Percentiles rank a stretch among this genome's conserved stretches.
Conservation (phyloP, 176 grass and related monocot genomes). For the Bromus sterilis region DNA sequence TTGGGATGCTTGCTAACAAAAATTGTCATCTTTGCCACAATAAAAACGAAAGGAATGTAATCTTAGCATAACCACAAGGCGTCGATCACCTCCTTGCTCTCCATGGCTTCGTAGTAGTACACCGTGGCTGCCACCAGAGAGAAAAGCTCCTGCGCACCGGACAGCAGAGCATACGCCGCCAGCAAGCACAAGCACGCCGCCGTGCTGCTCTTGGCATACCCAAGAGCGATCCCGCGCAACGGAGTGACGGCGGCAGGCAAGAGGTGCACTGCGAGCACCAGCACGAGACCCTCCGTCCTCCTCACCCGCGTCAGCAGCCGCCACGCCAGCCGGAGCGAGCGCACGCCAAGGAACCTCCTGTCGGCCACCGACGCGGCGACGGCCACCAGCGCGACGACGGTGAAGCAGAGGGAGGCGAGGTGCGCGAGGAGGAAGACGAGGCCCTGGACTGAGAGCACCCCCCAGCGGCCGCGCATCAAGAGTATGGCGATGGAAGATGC, state of each 20-base stretch:
- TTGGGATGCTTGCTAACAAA: too few relatives aligned
- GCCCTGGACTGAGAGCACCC: not conserved
- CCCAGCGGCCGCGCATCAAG: not conserved
- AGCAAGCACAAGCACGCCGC: not conserved
- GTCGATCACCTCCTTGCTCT: not conserved
- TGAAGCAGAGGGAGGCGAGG: not conserved
- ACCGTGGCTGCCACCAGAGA: not conserved
- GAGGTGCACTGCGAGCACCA: not conserved
- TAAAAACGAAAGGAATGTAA: not conserved
- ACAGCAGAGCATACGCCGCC: not conserved
- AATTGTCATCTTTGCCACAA: too few relatives aligned
- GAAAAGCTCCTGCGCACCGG: not conserved
- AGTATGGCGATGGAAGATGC: not conserved
- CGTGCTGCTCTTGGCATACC: not conserved
- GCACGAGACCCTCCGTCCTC: slow-evolving; percentile 2
- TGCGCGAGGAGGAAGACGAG: not conserved
- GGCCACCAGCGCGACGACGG: not conserved
- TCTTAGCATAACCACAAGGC: not conserved
- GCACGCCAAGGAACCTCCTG: not conserved
- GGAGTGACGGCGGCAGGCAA: not conserved
- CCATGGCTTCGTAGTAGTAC: slow-evolving; percentile 20
- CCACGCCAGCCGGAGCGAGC: slow-evolving; percentile 5
- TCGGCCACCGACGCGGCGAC: not conserved
- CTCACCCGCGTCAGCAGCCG: slow-evolving; percentile 1
- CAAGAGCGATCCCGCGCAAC: not conserved